Base-by-base conservation (phyloP, 163 green algal genomes). In the Prototheca cutis region DNA sequence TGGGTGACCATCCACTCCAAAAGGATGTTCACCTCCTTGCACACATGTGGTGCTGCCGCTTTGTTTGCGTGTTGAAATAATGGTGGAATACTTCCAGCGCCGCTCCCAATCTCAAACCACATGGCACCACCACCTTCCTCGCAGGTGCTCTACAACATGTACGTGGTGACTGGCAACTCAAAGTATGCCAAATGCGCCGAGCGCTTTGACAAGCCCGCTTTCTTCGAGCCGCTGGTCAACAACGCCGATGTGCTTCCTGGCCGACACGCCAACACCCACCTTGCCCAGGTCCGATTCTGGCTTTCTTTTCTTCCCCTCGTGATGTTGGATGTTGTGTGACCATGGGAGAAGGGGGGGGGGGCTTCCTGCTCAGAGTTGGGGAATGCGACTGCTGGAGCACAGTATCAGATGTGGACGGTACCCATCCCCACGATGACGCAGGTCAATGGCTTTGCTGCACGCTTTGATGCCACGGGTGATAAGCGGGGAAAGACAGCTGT, bases 231-330 rank as follows among this genome's bases (percentile, higher is more conserved):
- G 4, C 65, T 89, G 45, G 19, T 67, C 17, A 24, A 48, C 2
- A 59, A 64, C 2, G 21, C 53, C 19, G 81, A 89, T 61, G 30
- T 66, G 3, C 59, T 89, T 62, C 24, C 58, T 6, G 67, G 72
- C 23, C 77, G 80, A 2, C 80, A 87, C 48, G 81, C 81, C 47
- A 89, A 89, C 75, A 89, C 81, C 15, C 80, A 89, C 65, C 59
- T 89, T 30, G 81, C 81, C 0, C 80, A 88, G 76, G 79, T 75
- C 19, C 25, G 27, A 23, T 33, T 18, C 28, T 36, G 6, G 25
- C 4, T 2, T 39, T 7, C 31, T 4, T 51, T 18, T 6, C 6
- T 30, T 45, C 6, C 52, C 13, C 29, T 32, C 48, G 3, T 28
- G 36, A 29, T 51, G 58, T 19, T 10, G 5, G 13, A 29, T 4